Evolutionary conservation across 345 rosid species (phyloP).

Genomic region (Kernera saxatilis): DNA sequence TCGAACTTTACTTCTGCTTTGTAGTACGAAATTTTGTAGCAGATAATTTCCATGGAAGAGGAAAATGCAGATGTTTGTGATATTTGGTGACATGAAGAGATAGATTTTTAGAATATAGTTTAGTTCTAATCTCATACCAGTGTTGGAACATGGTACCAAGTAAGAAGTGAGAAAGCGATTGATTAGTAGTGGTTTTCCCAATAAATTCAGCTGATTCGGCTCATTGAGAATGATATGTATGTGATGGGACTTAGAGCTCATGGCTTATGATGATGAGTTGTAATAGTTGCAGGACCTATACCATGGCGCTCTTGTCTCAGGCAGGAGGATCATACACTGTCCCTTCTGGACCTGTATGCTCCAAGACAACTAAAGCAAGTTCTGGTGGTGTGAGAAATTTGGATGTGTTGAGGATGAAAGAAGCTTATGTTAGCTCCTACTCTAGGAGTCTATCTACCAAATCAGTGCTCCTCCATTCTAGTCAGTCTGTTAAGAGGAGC

Average conservation of each 20-base stretch:
- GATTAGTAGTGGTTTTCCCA: neutral
- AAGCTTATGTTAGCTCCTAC: conserved; percentile 26
- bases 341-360: conserved; percentile 26
- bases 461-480: conserved; percentile 22
- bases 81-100: neutral
- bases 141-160: neutral
- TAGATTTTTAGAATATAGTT: neutral
- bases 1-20: neutral
- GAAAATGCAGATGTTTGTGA: neutral
- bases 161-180: neutral
- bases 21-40: neutral
- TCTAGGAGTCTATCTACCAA: conserved; percentile 34
- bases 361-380: conserved; percentile 27
- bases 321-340: conserved; percentile 43
- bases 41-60: neutral
- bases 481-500: conserved; percentile 21
- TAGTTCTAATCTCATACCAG: neutral
- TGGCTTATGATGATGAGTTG: neutral
- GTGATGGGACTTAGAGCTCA: neutral
- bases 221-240: neutral
- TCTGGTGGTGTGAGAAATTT: conserved; percentile 24
- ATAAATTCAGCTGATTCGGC: neutral
- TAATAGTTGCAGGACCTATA: conserved; percentile 20
- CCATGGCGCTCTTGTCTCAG: conserved; percentile 61
- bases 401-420: conserved; percentile 39